Percentiles rank a stretch among this genome's conserved stretches.
Conservation (phyloP, 805 yeast species). For the Saccharomyces kudriavzevii region DNA sequence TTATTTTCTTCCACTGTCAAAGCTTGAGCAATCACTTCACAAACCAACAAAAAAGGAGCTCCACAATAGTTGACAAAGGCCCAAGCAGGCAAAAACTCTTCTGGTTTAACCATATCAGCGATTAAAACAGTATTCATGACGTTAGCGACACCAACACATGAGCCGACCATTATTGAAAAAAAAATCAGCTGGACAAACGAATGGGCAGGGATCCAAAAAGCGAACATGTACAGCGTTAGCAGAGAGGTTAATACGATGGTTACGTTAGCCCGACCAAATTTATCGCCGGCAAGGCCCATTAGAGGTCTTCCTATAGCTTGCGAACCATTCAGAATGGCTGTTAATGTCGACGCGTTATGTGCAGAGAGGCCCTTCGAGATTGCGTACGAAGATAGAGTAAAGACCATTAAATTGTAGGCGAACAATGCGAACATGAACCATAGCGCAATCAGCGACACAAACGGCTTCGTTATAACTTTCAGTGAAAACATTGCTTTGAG, state of each 20-base stretch:
- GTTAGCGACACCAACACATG: conserved; percentile 39
- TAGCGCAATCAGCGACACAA: conserved; percentile 29
- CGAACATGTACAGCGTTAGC: conserved; percentile 34
- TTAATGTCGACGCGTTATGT: conserved; percentile 37
- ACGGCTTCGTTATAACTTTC: conserved; percentile 26
- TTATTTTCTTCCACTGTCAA: conserved; percentile 28
- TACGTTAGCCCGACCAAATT: conserved; percentile 39
- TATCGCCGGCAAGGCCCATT: conserved; percentile 40
- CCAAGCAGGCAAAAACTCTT: conserved; percentile 35
- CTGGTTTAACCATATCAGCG: conserved; percentile 35
- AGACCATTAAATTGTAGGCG: conserved; percentile 39
- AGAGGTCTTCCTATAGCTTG: conserved; percentile 44
- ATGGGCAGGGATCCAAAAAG: conserved; percentile 42
- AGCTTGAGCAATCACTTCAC: conserved; percentile 50
- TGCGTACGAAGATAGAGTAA: conserved; percentile 41
- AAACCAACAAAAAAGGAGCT: conserved; percentile 33
- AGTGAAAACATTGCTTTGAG: conserved; percentile 32
- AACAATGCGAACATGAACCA: conserved; percentile 34
- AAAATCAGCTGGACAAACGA: conserved; percentile 35
- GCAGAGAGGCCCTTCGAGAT: conserved; percentile 39
- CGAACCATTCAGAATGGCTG: conserved; percentile 39
- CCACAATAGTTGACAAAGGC: conserved; percentile 29
- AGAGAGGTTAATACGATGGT: conserved; percentile 33
- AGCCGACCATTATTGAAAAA: conserved; percentile 38
- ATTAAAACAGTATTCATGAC: conserved; percentile 36